Evolutionary conservation across 1,284 basidiomycete genomes (phyloP).

Genomic region (Ustilago curta): DNA sequence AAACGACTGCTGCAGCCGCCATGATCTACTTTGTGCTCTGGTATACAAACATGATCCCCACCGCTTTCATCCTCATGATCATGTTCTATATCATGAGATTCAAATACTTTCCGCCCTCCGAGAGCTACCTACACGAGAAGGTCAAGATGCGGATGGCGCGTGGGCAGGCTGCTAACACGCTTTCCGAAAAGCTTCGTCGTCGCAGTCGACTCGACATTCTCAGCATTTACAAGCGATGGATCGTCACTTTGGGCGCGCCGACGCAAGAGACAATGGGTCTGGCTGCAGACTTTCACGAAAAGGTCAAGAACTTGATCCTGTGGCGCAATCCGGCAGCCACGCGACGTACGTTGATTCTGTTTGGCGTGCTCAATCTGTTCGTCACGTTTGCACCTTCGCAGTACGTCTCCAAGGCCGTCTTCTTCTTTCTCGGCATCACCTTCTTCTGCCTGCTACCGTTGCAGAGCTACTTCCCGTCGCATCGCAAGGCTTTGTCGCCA

Average conservation of each 20-base stretch:
- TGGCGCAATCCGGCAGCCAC: conserved; percentile 66
- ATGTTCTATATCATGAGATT: conserved; percentile 66
- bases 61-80: conserved; percentile 63
- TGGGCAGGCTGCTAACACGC: conserved; percentile 64
- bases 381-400: conserved; percentile 60
- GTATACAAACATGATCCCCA: conserved; percentile 67
- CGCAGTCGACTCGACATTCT: conserved; percentile 66
- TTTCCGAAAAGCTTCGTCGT: conserved; percentile 63
- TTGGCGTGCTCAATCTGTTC: conserved; percentile 52
- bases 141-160: conserved; percentile 66
- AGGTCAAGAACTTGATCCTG: conserved; percentile 66
- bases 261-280: conserved; percentile 61
- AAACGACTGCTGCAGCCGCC: conserved; percentile 58
- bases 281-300: conserved; percentile 67
- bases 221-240: conserved; percentile 65
- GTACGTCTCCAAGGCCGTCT: conserved; percentile 54
- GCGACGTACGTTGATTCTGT: conserved; percentile 55
- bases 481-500: conserved; percentile 65
- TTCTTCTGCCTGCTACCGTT: conserved; percentile 65
- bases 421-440: conserved; percentile 61
- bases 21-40: conserved; percentile 69
- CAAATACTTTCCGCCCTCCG: conserved; percentile 68
- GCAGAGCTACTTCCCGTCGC: conserved; percentile 67
- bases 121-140: conserved; percentile 63
- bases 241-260: conserved; percentile 55